Base-by-base conservation (phyloP, 2,329 filamentous ascomycete genomes). In the Pseudocercospora vitis region DNA sequence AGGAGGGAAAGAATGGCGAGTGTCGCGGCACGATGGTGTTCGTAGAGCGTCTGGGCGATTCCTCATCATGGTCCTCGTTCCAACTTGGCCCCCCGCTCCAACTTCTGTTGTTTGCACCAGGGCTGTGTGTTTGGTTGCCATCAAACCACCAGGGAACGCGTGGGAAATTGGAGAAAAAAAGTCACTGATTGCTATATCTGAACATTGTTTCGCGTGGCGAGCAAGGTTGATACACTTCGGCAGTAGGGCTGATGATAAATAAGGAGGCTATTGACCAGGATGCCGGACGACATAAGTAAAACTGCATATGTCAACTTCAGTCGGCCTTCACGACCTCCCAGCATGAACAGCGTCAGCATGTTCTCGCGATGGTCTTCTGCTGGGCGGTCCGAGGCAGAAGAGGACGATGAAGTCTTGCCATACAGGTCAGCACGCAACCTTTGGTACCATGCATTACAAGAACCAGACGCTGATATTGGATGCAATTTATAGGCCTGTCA, bases 231-330 rank as follows among this genome's bases (percentile, higher is more conserved):
- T 19, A 23, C 37, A 24, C 18, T 18, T 21, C 37, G n/a, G 37
- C 37, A 42, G 12, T 24, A 21, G 24, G 21, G n/a, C 21, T 42
- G n/a, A n/a, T n/a, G n/a, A n/a, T n/a, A n/a, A n/a, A n/a, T 18
- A 18, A 32, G 29, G 37, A 37, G 29, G 23, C 19, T 39, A 23
- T 11, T 21, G 26, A 14, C 24, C 52, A 40, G 28, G 29, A 33
- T 33, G 31, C 24, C 32, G 23, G 11, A 21, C 19, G 31, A 26
- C 32, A 39, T 12, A 21, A 52, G 40, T 33, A 44, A 33, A 18
- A 14, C 40, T 7, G 39, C 52, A 8, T 58, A 53, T 42, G 48
- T 59, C 47, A 62, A 62, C 44, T 62, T 62, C 55, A 59, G 56
- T 23, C 54, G 50, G 16, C 59, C 57, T 16, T 50, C 53, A 9